A percentile compares a stretch with the other conserved stretches of the same genome.
phyloP scores from a whole-genome alignment of 768 basidiomycete species.

The Serendipita vermifera region DNA sequence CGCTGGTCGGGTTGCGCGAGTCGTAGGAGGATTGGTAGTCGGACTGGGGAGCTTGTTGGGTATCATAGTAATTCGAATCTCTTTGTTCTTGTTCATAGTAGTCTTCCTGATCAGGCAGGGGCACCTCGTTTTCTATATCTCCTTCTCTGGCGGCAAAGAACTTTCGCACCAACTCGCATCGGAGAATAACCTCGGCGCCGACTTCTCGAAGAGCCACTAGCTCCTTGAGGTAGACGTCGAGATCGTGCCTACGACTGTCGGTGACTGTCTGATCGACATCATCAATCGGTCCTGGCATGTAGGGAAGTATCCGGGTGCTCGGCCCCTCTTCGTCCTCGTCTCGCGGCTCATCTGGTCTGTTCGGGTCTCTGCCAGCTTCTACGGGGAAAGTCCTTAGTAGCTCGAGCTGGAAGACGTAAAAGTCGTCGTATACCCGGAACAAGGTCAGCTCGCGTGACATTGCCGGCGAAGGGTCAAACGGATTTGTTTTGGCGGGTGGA shows the following conservation, averaged over 20 bases:
- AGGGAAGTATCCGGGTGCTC: slow-evolving; percentile 69
- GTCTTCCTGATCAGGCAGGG: slow-evolving; percentile 27
- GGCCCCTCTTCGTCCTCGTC: slow-evolving; percentile 23
- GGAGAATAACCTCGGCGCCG: slow-evolving; percentile 67
- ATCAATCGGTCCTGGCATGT: slow-evolving; percentile 90
- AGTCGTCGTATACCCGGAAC: slow-evolving; percentile 94
- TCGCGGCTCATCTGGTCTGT: slow-evolving; percentile 21
- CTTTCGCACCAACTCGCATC: slow-evolving; percentile 62
- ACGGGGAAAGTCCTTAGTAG: slow-evolving; percentile 77
- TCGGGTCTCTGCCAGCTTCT: slow-evolving; percentile 64
- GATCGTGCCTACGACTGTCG: slow-evolving; percentile 60
- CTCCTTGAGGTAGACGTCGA: slow-evolving; percentile 77
- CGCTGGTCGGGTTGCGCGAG: too few relatives aligned
- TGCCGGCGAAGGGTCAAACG: slow-evolving; percentile 32
- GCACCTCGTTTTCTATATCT: slow-evolving; percentile 56
- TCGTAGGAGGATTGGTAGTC: too few relatives aligned
- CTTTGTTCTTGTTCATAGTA: slow-evolving; percentile 21
- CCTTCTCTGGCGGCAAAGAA: slow-evolving; percentile 82
- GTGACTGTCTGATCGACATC: slow-evolving; percentile 77
- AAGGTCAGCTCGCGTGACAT: slow-evolving; percentile 56
- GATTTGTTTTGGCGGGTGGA: slow-evolving; percentile 39
- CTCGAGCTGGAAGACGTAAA: slow-evolving; percentile 91
- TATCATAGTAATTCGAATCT: neutral
- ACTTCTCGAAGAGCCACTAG: slow-evolving; percentile 57
- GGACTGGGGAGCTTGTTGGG: neutral